Conservation (phyloP, 345 rosid species). For the Eucalyptus regnans region DNA sequence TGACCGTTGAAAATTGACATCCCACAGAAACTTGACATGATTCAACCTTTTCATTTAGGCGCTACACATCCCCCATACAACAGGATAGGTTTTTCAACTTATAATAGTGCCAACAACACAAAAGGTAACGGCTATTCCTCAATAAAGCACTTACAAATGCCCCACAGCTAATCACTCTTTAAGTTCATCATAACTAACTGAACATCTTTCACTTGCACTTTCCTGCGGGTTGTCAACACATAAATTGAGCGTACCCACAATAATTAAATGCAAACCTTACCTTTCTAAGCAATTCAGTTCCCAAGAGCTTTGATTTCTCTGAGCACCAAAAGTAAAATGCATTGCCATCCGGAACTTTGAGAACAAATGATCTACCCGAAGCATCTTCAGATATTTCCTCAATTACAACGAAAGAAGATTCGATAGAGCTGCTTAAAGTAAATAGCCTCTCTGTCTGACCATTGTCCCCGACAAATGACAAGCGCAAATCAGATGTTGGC, state of each 20-base stretch:
- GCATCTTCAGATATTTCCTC: slow-evolving; percentile 58
- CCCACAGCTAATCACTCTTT: not conserved
- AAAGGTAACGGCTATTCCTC: not conserved
- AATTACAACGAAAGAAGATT: slow-evolving; percentile 34
- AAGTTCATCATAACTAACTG: not conserved
- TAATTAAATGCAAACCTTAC: slow-evolving; percentile 12
- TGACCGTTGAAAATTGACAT: not conserved
- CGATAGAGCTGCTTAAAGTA: slow-evolving; percentile 38
- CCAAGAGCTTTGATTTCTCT: slow-evolving; percentile 82
- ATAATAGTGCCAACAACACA: not conserved
- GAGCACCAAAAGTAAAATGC: slow-evolving; percentile 85
- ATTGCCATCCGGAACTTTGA: slow-evolving; percentile 43
- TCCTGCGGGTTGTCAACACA: not conserved
- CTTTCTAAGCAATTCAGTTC: slow-evolving; percentile 77
- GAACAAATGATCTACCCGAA: slow-evolving; percentile 78
- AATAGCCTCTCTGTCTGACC: slow-evolving; percentile 60
- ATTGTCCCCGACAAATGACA: slow-evolving; percentile 76
- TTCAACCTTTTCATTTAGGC: not conserved
- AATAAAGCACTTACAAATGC: not conserved
- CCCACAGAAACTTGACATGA: not conserved
- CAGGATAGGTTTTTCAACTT: not conserved
- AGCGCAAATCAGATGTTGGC: slow-evolving; percentile 83
- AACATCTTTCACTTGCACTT: not conserved
- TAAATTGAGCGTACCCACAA: not conserved
- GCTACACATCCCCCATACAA: not conserved